A percentile compares a stretch with the other conserved stretches of the same genome.
Evolutionary conservation across 176 grass and related monocot species (phyloP).

Genomic region (Sorghum bicolor): DNA sequence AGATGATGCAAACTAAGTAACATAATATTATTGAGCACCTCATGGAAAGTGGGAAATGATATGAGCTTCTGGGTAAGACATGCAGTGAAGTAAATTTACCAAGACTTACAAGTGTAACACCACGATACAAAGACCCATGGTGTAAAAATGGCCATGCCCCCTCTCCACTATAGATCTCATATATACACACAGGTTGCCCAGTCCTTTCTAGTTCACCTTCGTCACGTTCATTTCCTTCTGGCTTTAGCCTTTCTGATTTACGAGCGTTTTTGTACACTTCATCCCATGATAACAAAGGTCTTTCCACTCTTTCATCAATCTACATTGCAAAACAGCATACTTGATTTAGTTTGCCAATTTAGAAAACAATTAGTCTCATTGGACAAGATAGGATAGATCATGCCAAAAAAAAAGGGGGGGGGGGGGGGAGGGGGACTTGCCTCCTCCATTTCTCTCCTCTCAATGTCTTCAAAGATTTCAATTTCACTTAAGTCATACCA

Average conservation of each 20-base stretch:
- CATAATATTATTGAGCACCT: neutral
- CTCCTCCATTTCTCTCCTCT: constrained; percentile 83
- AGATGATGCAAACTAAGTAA: neutral
- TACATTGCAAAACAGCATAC: constrained; percentile 30
- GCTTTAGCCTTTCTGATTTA: constrained; percentile 81
- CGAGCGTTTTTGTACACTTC: constrained; percentile 79
- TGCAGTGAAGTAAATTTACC: constrained; percentile 22
- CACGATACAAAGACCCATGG: constrained; percentile 89
- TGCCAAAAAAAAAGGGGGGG: constrained; percentile 21
- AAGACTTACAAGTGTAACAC: constrained; percentile 76
- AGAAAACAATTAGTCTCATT: constrained; percentile 8
- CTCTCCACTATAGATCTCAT: constrained; percentile 84
- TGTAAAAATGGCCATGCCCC: constrained; percentile 88
- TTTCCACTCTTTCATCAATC: constrained; percentile 95
- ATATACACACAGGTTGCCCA: constrained; percentile 81
- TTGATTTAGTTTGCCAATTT: constrained; percentile 4
- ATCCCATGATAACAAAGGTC: constrained; percentile 82
- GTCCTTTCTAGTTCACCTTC: constrained; percentile 94
- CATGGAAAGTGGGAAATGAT: constrained; percentile 4
- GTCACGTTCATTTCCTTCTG: constrained; percentile 78
- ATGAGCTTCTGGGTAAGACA: neutral
- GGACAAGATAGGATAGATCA: constrained; percentile 15
- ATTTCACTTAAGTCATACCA: constrained; percentile 76
- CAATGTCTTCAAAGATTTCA: constrained; percentile 75
- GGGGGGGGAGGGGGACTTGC: too few species aligned